Conservation (phyloP, 768 basidiomycete genomes). For the Mycena pura region DNA sequence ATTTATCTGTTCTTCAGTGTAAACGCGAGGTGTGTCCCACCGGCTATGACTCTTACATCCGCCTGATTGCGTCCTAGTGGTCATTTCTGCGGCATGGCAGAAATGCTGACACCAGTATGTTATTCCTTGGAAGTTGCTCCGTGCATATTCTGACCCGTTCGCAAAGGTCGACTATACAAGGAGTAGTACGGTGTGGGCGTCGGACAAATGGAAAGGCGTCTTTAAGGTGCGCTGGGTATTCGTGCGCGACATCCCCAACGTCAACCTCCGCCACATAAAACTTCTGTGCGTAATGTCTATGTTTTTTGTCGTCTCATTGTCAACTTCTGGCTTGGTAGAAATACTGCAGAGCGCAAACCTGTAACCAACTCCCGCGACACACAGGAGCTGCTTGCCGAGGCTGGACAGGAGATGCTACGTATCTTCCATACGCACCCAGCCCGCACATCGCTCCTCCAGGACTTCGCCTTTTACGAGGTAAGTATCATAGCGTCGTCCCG, state of each 20-base stretch:
- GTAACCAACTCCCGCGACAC: constrained; percentile 99
- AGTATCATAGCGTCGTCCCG: constrained; percentile 20
- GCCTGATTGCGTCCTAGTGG: constrained; percentile 56
- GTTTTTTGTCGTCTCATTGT: constrained; percentile 22
- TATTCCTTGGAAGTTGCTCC: neutral
- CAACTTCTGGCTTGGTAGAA: constrained; percentile 52
- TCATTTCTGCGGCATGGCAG: constrained; percentile 98
- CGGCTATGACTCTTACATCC: neutral
- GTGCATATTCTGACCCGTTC: neutral
- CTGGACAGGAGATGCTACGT: constrained; percentile 94
- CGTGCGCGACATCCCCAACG: constrained; percentile 93
- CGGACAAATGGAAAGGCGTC: constrained; percentile 99
- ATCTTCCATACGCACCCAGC: constrained; percentile 95
- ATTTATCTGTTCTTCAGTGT: constrained; percentile 99
- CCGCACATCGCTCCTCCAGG: constrained; percentile 91
- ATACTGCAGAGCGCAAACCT: constrained; percentile 97
- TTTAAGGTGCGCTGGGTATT: constrained; percentile 99
- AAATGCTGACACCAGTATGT: constrained; percentile 92
- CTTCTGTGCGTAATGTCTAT: neutral
- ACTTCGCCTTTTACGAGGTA: constrained; percentile 93
- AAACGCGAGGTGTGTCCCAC: constrained; percentile 71
- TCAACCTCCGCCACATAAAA: constrained; percentile 87
- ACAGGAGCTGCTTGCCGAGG: constrained; percentile 94
- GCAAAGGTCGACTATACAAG: constrained; percentile 88
- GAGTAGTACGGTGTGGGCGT: constrained; percentile 97